These are phyloP conservation scores for Mycena kentingensis DNA, from an alignment of 768 basidiomycete genomes.

Conservation along the genomic window DNA sequence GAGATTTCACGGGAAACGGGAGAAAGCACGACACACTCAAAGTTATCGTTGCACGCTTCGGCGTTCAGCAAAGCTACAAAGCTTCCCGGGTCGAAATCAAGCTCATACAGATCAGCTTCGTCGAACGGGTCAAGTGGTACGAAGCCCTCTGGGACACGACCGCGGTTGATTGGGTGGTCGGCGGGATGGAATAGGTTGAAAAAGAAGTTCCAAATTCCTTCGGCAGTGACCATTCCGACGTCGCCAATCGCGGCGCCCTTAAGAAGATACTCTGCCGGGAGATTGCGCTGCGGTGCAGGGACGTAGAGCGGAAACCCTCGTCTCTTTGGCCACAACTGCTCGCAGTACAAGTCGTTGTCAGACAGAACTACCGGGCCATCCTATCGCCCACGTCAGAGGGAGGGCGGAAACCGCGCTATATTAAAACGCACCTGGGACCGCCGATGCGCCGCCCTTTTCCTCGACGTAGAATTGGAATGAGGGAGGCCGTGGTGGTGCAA, in stretches of 20 bases:
- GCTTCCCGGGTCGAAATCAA: conserved; percentile 2
- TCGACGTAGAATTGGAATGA: no score
- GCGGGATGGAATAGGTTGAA: conserved; percentile 35
- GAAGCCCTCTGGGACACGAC: conserved; percentile 32
- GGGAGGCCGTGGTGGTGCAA: no score
- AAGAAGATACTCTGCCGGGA: conserved; percentile 23
- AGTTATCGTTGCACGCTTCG: neutral
- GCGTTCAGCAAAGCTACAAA: neutral
- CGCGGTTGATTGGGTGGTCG: conserved; percentile 27
- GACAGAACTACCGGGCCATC: neutral
- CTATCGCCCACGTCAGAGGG: neutral
- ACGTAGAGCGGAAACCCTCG: conserved; percentile 35
- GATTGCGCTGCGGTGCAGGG: conserved; percentile 26
- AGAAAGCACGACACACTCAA: neutral
- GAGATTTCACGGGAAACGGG: neutral
- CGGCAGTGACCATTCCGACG: conserved; percentile 32
- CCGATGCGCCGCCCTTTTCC: no score
- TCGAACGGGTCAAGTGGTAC: neutral
- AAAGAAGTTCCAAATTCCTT: conserved; percentile 34
- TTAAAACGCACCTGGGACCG: neutral
- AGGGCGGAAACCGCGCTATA: neutral
- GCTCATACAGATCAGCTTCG: neutral
- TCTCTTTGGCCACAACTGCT: neutral
- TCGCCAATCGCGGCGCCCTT: conserved; percentile 35
- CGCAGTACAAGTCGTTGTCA: neutral